phyloP scores from a whole-genome alignment of 768 basidiomycete species.

The Lentinula raphanica region DNA sequence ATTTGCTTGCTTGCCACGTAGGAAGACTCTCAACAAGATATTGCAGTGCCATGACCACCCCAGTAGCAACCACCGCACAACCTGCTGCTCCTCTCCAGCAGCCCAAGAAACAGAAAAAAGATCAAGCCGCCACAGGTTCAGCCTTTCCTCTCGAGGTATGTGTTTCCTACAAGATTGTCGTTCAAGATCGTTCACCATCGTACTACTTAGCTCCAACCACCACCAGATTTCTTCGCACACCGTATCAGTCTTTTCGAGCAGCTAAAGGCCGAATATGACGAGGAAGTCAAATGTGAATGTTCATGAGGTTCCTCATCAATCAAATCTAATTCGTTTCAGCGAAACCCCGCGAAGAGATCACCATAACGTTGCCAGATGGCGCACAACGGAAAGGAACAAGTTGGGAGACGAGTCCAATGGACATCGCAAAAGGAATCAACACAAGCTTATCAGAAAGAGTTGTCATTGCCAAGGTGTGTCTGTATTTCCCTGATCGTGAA shows the following conservation, averaged over 20 bases:
- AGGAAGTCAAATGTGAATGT: conserved; percentile 63
- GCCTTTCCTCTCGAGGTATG: conserved; percentile 63
- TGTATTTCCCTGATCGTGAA: not conserved
- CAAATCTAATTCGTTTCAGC: conserved; percentile 30
- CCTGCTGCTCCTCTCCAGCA: not conserved
- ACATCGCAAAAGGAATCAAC: conserved; percentile 82
- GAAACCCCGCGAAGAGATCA: conserved; percentile 81
- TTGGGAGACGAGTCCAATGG: conserved; percentile 94
- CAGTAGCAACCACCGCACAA: conserved; percentile 5
- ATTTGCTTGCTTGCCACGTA: conserved; percentile 2
- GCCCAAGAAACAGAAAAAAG: conserved; percentile 5
- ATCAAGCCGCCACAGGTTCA: conserved; percentile 17
- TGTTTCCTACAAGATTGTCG: not conserved
- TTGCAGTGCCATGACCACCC: conserved; percentile 5
- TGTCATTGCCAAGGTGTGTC: conserved; percentile 84
- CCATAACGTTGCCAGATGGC: conserved; percentile 82
- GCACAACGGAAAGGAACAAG: conserved; percentile 76
- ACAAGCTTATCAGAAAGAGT: conserved; percentile 82
- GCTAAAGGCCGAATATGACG: conserved; percentile 79
- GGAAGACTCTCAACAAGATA: not conserved
- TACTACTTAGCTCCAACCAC: conserved; percentile 62
- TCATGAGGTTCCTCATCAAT: not conserved
- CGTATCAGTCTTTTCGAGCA: conserved; percentile 87
- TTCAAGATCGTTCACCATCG: conserved; percentile 9
- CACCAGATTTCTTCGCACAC: conserved; percentile 82